Evolutionary conservation across 768 basidiomycete species (phyloP), one percentile per base, ranked within the genome.

Genomic region (Brasilioporus rufonigricans): DNA sequence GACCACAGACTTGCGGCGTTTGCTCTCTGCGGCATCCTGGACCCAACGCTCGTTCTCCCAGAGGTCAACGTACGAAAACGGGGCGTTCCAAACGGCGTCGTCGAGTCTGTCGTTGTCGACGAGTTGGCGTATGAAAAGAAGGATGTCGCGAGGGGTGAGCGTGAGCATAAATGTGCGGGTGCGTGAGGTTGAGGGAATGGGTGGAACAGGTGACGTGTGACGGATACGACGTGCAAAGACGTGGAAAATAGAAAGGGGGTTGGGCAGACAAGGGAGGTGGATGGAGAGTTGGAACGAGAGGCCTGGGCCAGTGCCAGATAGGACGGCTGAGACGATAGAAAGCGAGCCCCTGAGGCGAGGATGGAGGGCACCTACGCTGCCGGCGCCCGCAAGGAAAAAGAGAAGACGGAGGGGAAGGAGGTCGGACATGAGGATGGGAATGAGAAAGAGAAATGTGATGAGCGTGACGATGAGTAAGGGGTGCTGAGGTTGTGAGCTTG

Each of bases 11-110:
- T 36, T 58, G 9, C 55, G 48, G 8, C 49, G 50, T 49, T 53
- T 56, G 31, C 11, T 21, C 6, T 65, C 53, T 0, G 41, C 9
- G 2, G 33, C 48, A 31, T 57, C 54, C 31, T 70, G 67, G 33
- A 69, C 65, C 72, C 79, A 85, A 18, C 91, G 76, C 65, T 92
- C 88, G 69, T 91, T 93, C 74, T 93, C 91, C 76, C 82, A 92
- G 23, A 92, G 65, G 67, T 89, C 87, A 16, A 92, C 87, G 32
- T 84, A 79, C 7, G 81, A 68, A 71, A 85, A 77, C 64, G 86
- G 81, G 2, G 84, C 74, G 0, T 70, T 73, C 88, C 89, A 91
- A 41, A 81, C 81, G 27, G 64, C 70, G 62, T 91, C 86, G 7
- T 76, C 74, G 4, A 93, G 77, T 12, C 73, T 75, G 57, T 91